phyloP scores from a whole-genome alignment of 176 grass and related monocot species.

The Zizania latifolia region DNA sequence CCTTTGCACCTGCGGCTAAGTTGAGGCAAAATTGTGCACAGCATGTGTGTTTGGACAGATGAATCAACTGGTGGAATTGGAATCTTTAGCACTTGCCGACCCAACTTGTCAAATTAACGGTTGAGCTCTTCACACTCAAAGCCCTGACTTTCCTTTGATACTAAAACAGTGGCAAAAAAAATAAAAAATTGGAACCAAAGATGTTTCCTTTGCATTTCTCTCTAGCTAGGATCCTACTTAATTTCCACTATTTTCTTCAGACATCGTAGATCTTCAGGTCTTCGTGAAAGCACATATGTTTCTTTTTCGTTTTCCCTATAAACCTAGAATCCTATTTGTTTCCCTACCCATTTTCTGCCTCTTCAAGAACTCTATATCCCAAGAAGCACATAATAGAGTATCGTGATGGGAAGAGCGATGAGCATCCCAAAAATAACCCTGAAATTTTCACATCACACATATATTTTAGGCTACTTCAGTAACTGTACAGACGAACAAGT shows the following conservation, averaged over 20 bases:
- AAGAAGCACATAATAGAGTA: constrained; percentile 92
- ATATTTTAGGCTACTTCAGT: neutral
- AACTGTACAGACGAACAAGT: neutral
- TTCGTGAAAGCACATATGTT: constrained; percentile 4
- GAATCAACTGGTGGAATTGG: constrained; percentile 35
- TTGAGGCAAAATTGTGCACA: constrained; percentile 24
- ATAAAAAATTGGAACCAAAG: constrained; percentile 30
- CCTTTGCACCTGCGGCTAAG: constrained; percentile 4
- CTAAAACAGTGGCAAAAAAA: constrained; percentile 38
- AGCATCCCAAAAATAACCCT: constrained; percentile 99
- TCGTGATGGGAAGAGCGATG: constrained; percentile 77
- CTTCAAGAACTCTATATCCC: constrained; percentile 55
- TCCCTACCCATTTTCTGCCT: constrained; percentile 1
- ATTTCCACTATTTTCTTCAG: constrained; percentile 22
- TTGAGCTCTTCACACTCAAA: constrained; percentile 27
- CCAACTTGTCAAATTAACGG: constrained; percentile 35
- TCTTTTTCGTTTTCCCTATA: constrained; percentile 8
- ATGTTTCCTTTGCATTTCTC: constrained; percentile 32
- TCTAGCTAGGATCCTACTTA: constrained; percentile 44
- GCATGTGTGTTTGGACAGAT: constrained; percentile 21
- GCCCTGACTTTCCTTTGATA: constrained; percentile 50
- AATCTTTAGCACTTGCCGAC: constrained; percentile 32
- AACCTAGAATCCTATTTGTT: constrained; percentile 35
- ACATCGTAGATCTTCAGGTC: constrained; percentile 28
- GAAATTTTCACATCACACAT: neutral